Percentiles rank a stretch among this genome's conserved stretches.
Evolutionary conservation across 2,329 filamentous ascomycete species (phyloP).

Genomic region (Epichloe festucae): DNA sequence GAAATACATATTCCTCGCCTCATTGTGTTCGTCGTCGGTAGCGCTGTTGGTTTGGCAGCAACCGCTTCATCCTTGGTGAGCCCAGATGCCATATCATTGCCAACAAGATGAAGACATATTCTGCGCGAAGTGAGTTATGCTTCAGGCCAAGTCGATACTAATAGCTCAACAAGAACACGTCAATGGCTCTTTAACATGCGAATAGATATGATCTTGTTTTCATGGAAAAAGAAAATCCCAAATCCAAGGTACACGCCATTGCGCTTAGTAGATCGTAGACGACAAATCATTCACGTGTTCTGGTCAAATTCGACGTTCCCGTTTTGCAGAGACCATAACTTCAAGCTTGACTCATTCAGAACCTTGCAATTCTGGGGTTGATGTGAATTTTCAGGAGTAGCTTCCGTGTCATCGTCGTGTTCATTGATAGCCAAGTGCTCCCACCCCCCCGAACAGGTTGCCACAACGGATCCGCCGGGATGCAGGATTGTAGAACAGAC

Average conservation of each 20-base stretch:
- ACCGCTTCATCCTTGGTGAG: too few relatives aligned
- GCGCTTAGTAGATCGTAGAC: background rate
- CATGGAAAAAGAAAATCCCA: too few relatives aligned
- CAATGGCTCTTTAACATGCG: too few relatives aligned
- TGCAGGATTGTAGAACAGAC: slow-evolving; percentile 40
- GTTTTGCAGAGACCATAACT: slow-evolving; percentile 5
- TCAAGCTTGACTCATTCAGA: slow-evolving; percentile 6
- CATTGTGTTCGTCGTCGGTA: too few relatives aligned
- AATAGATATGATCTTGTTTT: too few relatives aligned
- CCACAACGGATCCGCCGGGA: slow-evolving; percentile 39
- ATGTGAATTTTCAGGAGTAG: background rate
- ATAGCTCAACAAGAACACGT: too few relatives aligned
- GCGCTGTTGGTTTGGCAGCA: background rate
- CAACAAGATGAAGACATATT: too few relatives aligned
- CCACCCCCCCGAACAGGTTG: slow-evolving; percentile 46
- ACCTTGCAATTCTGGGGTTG: background rate
- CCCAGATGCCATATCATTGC: too few relatives aligned
- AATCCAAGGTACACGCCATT: background rate
- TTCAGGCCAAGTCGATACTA: too few relatives aligned
- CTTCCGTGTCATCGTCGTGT: background rate
- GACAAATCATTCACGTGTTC: background rate
- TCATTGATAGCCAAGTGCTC: slow-evolving; percentile 12
- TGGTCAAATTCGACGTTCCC: background rate
- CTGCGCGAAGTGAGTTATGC: too few relatives aligned
- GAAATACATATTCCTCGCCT: too few relatives aligned